Base-by-base conservation (phyloP, 1,139 yeast species). In the Kurtzmaniella quercitrusa region DNA sequence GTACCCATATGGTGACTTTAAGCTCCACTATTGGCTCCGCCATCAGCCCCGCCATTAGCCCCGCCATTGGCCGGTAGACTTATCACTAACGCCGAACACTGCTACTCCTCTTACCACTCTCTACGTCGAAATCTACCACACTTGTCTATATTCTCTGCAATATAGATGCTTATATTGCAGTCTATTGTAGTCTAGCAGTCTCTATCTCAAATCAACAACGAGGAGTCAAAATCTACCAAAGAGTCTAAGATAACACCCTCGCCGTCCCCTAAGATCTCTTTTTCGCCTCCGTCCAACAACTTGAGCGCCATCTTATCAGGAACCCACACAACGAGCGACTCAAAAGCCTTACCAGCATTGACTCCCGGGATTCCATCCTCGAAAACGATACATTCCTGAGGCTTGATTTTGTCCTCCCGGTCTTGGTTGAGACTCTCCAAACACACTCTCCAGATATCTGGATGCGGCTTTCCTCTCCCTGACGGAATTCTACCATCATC, bases 331-430 rank as follows among this genome's bases (percentile, higher is more conserved):
- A 91, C 95, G 43, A 73, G 76, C 12, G 89, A 87, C n/a, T 90
- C 90, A 27, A 96, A 88, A 10, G 90, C 85, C 49, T 69, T 73
- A 9, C 95, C 98, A 3, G 96, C 85, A 21, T 70, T 57, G 24
- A 90, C 93, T 1, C 98, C 98, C 1, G 95, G 91, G 39, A 89
- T 70, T 1, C 96, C 98, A 63, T 93, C 98, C 65, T 93, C 98
- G 62, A 93, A 93, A 1, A 93, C 85, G 34, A 93, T 65, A 55
- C 96, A 87, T 57, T 93, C 96, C 16, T 69, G 68, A 1, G 73
- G 72, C 48, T 64, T 41, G 36, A 73, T 59, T 48, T 58, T 38
- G 48, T 55, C 48, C 14, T 57, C 56, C 14, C 73, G 58, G 41
- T 73, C 73, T 18, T 62, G 58, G 58, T 93, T 93, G 47, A 93